Evolutionary conservation across 345 rosid species (phyloP).

Genomic region (Excoecaria agallocha): DNA sequence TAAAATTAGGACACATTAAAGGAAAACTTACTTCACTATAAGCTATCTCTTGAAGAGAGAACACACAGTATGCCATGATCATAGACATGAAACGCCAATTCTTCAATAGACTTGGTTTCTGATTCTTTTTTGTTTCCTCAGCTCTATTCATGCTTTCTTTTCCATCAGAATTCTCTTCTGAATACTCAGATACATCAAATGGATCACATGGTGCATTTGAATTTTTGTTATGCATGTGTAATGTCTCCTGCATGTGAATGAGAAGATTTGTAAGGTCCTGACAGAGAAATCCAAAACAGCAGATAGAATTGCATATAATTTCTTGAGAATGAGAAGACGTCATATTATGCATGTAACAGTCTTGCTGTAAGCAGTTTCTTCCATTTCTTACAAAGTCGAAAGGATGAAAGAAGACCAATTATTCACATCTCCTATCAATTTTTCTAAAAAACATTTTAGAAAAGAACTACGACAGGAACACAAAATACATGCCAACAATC

Average conservation of each 20-base stretch:
- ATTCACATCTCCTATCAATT: background rate
- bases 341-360: too few species aligned
- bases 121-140: slow-evolving; percentile 16
- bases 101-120: slow-evolving; percentile 38
- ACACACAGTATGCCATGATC: slow-evolving; percentile 55
- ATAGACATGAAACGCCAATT: slow-evolving; percentile 62
- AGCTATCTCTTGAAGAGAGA: slow-evolving; percentile 66
- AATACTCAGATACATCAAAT: slow-evolving; percentile 17
- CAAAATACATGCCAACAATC: background rate
- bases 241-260: slow-evolving; percentile 42
- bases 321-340: too few species aligned
- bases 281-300: too few species aligned
- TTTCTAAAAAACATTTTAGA: background rate
- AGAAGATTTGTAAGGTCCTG: background rate
- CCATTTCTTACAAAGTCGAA: too few species aligned
- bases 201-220: slow-evolving; percentile 18
- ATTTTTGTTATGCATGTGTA: slow-evolving; percentile 40
- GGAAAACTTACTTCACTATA: slow-evolving; percentile 47
- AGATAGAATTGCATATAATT: too few species aligned
- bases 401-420: too few species aligned
- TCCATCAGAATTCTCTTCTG: slow-evolving; percentile 28
- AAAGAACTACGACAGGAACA: background rate
- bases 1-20: background rate
- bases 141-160: slow-evolving; percentile 12
- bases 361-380: too few species aligned